Base-by-base conservation (phyloP, 257 asterid species). In the Salvia miltiorrhiza region DNA sequence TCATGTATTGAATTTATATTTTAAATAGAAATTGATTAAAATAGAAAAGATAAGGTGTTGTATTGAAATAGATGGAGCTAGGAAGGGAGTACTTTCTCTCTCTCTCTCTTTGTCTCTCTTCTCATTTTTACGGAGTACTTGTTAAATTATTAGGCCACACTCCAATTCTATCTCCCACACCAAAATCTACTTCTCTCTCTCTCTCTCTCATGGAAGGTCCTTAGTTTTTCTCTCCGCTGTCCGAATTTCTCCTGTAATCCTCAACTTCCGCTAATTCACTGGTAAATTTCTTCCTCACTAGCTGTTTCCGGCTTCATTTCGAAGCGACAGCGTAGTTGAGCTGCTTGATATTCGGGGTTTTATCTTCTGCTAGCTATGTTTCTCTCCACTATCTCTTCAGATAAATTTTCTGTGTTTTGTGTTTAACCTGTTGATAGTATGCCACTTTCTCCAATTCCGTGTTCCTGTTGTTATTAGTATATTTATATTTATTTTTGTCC, bases 131-230 rank as follows among this genome's bases (percentile, higher is more conserved):
- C 61, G 10, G 64, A 61, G 41, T 40, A 41, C 63, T 63, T 32
- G 3, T 47, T 62, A 49, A 49, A 62, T 72, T 53, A 72, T 72
- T 72, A 63, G 58, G 65, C 66, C 30, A 19, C 39, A 72, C 32
- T 8, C 57, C 7, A 45, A 72, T 21, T 9, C 59, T 7, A 45
- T 24, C 67, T 72, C 66, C 65, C 30, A 50, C 76, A 72, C 66
- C 71, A 63, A 72, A 35, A 53, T 7, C 52, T 41, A 63, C 32
- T 72, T 61, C n/a, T 63, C 44, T 56, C 58, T 63, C 71, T 60
- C 66, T n/a, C 17, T 9, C 12, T 19, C 32, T 30, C 67, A 54
- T 73, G 77, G 77, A 73, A 65, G 72, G 77, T 32, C 77, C 77
- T 30, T 73, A 73, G 67, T 44, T 62, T 8, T 16, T 43, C 67